Evolutionary conservation across 768 basidiomycete species (phyloP).

Genomic region (Lactarius deliciosus): DNA sequence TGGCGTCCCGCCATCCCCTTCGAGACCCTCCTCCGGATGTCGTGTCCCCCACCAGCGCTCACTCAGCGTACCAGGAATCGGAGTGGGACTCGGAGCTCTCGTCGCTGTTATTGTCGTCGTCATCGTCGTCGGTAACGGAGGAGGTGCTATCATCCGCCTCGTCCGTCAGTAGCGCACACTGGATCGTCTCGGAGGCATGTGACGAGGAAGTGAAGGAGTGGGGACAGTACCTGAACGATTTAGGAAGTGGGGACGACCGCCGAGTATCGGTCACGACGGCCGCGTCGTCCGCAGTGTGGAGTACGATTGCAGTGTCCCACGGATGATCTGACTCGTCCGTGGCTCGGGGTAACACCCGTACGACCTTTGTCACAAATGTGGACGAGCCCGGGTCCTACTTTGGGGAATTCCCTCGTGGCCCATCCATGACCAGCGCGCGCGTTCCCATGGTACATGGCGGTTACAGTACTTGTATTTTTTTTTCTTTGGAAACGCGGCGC

Average conservation of each 20-base stretch:
- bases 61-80: not conserved
- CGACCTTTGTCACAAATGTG: not conserved
- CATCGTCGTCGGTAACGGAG: not conserved
- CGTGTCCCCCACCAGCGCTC: not conserved
- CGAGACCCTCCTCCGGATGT: not conserved
- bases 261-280: conserved; percentile 1
- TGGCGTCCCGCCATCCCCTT: not conserved
- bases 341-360: not conserved
- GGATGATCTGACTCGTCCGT: not conserved
- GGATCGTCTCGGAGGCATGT: conserved; percentile 15
- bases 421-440: not conserved
- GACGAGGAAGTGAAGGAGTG: conserved; percentile 22
- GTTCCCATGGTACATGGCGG: not conserved
- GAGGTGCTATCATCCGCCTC: not conserved
- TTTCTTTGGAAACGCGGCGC: not conserved
- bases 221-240: conserved; percentile 13
- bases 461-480: not conserved
- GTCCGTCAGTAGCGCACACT: not conserved
- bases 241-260: not conserved
- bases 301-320: not conserved
- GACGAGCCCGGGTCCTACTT: not conserved
- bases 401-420: not conserved
- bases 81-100: conserved; percentile 3
- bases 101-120: conserved; percentile 1
- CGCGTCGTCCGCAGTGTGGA: conserved; percentile 4